Evolutionary conservation across 495 filamentous ascomycete genomes (phyloP).

Genomic region (Aspergillus sparsus): DNA sequence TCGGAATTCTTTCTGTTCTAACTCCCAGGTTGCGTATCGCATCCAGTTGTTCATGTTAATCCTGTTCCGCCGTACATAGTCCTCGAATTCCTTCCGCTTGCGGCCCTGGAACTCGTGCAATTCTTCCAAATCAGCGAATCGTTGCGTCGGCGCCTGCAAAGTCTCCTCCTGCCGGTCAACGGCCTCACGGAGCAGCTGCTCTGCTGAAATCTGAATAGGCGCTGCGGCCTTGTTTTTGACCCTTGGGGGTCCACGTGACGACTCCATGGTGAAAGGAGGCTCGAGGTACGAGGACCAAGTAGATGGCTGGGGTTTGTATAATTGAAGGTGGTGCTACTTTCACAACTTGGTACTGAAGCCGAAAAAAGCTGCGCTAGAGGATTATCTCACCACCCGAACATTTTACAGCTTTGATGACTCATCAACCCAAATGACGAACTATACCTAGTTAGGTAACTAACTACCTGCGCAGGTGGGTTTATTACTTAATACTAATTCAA

Average conservation of each 20-base stretch:
- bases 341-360: neutral
- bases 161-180: constrained; percentile 94
- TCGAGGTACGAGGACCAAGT: neutral
- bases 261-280: constrained; percentile 67
- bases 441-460: constrained; percentile 1
- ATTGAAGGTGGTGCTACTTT: constrained; percentile 1
- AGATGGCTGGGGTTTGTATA: neutral
- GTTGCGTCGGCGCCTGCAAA: constrained; percentile 87
- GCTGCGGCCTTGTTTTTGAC: constrained; percentile 98
- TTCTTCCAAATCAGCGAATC: constrained; percentile 95
- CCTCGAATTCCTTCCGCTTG: constrained; percentile 94
- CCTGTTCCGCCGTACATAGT: constrained; percentile 93
- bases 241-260: constrained; percentile 87
- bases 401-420: constrained; percentile 24
- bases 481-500: neutral
- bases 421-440: constrained; percentile 12
- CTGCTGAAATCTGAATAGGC: constrained; percentile 87
- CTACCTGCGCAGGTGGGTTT: constrained; percentile 4
- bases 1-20: constrained; percentile 98
- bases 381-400: constrained; percentile 24
- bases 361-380: constrained; percentile 27
- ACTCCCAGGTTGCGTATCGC: constrained; percentile 94
- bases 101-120: constrained; percentile 95
- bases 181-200: constrained; percentile 96
- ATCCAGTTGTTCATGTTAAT: constrained; percentile 99